Base-by-base conservation (phyloP, 768 basidiomycete genomes). In the Trametes elegans region DNA sequence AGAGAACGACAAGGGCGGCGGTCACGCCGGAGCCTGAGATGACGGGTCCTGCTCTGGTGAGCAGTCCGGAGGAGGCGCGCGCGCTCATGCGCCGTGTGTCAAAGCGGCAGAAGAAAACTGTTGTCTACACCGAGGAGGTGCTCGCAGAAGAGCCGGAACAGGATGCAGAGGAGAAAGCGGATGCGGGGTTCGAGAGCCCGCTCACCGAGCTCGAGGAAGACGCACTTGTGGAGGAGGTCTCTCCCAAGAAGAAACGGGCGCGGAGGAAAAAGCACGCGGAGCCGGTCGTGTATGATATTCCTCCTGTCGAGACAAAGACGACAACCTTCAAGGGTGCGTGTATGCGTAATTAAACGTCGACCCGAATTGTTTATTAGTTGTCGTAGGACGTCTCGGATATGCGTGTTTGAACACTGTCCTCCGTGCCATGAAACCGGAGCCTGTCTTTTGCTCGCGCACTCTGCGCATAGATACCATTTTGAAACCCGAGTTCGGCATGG, bases 361-460 rank as follows among this genome's bases (percentile, higher is more conserved):
- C 16, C 9, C 7, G 26, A 28, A 6, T 8, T 19, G 8, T 9
- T 46, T 1, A 46, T 16, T 34, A 16, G 10, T 8, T n/a, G 3
- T 7, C 18, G 24, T 41, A 57, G 54, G 53, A 24, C 61, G 58
- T 7, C 45, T 64, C 77, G 84, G 85, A 2, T 88, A 93, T 66
- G 92, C 92, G 3, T 94, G 92, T 65, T 68, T 94, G 44, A 94
- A 94, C 64, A 94, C 93, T 0, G 75, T 97, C 14, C 70, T 96
- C 11, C 79, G 93, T 39, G 82, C 75, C 27, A 76, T 73, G 56
- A 90, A 86, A 60, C 90, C 92, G 0, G 79, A 81, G 16, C 70
- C 83, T 0, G 69, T 93, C 11, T 96, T 96, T 65, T 93, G 92
- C 24, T 60, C 58, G 24, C 65, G 73, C 27, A 73, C 71, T 13